These are phyloP conservation scores for Neurospora intermedia DNA, from an alignment of 495 filamentous ascomycete species.

Conservation along the genomic window DNA sequence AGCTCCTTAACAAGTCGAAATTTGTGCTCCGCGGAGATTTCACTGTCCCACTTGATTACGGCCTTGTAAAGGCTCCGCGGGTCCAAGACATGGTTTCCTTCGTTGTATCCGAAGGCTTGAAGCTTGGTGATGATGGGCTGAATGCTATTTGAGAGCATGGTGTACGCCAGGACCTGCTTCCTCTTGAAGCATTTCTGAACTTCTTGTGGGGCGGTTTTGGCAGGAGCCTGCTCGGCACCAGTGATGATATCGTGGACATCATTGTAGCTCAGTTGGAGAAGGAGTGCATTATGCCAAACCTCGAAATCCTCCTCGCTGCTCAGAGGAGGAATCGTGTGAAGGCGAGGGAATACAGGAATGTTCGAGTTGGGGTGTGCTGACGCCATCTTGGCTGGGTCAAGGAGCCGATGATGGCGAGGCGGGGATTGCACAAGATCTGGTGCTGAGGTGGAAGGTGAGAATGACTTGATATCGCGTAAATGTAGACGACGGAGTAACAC, in stretches of 20 bases:
- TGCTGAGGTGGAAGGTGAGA: background rate
- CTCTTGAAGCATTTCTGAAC: background rate
- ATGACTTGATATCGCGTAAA: background rate
- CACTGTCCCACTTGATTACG: background rate
- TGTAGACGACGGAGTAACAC: background rate
- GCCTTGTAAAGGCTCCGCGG: background rate
- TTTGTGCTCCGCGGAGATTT: background rate
- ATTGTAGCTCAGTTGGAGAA: background rate
- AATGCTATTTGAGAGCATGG: background rate
- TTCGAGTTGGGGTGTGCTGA: background rate
- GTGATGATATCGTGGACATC: background rate
- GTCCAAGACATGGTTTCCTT: background rate
- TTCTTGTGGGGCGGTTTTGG: background rate
- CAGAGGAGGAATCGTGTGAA: background rate
- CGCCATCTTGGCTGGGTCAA: background rate
- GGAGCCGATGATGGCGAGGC: background rate
- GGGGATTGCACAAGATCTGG: background rate
- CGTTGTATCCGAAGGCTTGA: background rate
- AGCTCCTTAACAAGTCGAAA: background rate
- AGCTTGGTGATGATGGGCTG: background rate
- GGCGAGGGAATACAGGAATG: background rate
- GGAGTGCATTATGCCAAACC: background rate
- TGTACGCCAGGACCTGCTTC: background rate
- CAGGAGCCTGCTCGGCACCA: background rate
- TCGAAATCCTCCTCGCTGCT: background rate